Evolutionary conservation across 495 filamentous ascomycete species (phyloP), one percentile per base, ranked within the genome.

Genomic region (Lophiotrema nucula): DNA sequence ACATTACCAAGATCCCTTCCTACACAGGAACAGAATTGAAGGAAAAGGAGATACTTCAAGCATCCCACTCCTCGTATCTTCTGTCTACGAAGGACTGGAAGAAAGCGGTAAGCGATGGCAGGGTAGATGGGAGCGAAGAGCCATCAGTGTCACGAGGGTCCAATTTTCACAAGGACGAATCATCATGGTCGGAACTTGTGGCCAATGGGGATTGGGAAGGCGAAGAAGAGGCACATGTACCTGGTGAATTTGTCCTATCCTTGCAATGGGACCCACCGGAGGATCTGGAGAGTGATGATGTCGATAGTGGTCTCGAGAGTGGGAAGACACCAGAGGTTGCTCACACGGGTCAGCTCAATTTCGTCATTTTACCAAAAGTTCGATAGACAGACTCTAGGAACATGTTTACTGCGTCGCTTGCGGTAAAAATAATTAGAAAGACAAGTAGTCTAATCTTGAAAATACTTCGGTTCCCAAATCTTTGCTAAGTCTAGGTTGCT

Each of bases 121-220:
- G 8, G 31, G 31, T 35, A 8, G 31, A 35, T 35, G 8, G 8
- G 8, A 35, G 8, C 15, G 31, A 35, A 15, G 31, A 35, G 8
- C n/a, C n/a, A n/a, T n/a, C n/a, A n/a, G n/a, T n/a, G n/a, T n/a
- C n/a, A n/a, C n/a, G n/a, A n/a, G n/a, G n/a, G n/a, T n/a, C n/a
- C n/a, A n/a, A n/a, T n/a, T n/a, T n/a, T n/a, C n/a, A n/a, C n/a
- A n/a, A n/a, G n/a, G n/a, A n/a, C n/a, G n/a, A n/a, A n/a, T n/a
- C n/a, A n/a, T n/a, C n/a, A n/a, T n/a, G n/a, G n/a, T n/a, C n/a
- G n/a, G n/a, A n/a, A n/a, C n/a, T n/a, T n/a, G n/a, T n/a, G n/a
- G 42, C 10, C 15, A 18, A 45, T 45, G 21, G 18, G 42, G 21
- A 48, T 22, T 48, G 45, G 45, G 45, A 48, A 31, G 45, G 23